Evolutionary conservation across 805 yeast species (phyloP), one percentile per base, ranked within the genome.

Genomic region (Ascoidea tarda): DNA sequence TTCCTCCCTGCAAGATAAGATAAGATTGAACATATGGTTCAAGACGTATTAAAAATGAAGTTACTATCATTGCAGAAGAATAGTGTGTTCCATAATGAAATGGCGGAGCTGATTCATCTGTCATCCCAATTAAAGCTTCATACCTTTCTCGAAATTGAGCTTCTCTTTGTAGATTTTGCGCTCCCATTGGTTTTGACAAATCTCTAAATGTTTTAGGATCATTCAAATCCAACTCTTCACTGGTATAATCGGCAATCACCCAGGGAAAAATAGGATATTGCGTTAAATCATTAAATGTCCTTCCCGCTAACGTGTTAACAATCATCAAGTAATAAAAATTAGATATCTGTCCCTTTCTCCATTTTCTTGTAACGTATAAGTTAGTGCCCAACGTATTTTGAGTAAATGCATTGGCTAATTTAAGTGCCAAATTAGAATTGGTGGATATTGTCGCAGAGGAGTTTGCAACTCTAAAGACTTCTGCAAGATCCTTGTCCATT

Each of bases 1-100:
- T 82, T 0, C 96, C 96, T 10, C 93, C 96, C 69, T 88, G 96
- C 6, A 89, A 67, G 16, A 86, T 62, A 47, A 87, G 65, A 60
- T 84, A 87, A 0, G 95, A 82, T 51, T 84, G 86, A 2, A 84
- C 91, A 65, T 80, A 86, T 0, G 96, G 96, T 56, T 82, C 77
- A 32, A 88, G 59, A 50, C 96, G 71, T 46, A 88, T 86, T 57
- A 88, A 64, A 59, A 77, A 88, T 0, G 93, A 84, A 0, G 95
- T 76, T 1, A 87, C 96, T 61, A 88, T 87, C 96, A 88, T 89
- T 0, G 96, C 95, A 0, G 95, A 86, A 0, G 96, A 87, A 62
- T 88, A 88, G 64, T 88, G 96, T 0, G 96, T 89, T 1, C 96
- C 96, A 61, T 88, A 88, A 63, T 88, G 96, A 65, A 88, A 88